A percentile compares a stretch with the other conserved stretches of the same genome.
These are phyloP conservation scores for Umbelopsis sp. DNA, from an alignment of 192 early-diverging fungal genomes.

Conservation along the genomic window DNA sequence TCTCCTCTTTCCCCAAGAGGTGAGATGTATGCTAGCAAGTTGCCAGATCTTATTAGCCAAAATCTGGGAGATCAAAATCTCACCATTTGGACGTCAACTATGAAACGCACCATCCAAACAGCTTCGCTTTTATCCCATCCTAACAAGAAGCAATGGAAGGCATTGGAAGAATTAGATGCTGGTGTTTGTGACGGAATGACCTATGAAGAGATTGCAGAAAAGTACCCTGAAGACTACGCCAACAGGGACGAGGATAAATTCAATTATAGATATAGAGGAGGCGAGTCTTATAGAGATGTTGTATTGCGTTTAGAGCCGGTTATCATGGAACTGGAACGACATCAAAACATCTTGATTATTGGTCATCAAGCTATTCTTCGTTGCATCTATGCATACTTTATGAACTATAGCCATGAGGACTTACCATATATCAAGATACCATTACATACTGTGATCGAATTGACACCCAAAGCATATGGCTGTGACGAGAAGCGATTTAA, in stretches of 20 bases:
- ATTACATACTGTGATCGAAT: constrained; percentile 92
- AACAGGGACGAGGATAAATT: constrained; percentile 96
- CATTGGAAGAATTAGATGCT: constrained; percentile 94
- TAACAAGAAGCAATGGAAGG: constrained; percentile 90
- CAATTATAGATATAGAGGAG: constrained; percentile 82
- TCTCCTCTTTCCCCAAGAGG: constrained; percentile 86
- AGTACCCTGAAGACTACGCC: constrained; percentile 91
- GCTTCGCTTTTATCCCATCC: constrained; percentile 77
- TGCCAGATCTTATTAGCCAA: constrained; percentile 80
- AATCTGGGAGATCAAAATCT: constrained; percentile 73
- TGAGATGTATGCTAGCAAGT: constrained; percentile 75
- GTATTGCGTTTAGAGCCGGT: constrained; percentile 95
- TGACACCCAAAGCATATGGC: constrained; percentile 93
- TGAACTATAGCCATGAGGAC: constrained; percentile 89
- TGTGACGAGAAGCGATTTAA: constrained; percentile 91
- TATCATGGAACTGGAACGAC: constrained; percentile 97
- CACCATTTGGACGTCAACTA: constrained; percentile 95
- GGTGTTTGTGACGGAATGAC: constrained; percentile 99
- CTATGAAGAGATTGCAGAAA: constrained; percentile 93
- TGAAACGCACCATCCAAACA: constrained; percentile 92
- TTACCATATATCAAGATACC: constrained; percentile 98
- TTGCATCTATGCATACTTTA: constrained; percentile 96
- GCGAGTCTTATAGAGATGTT: constrained; percentile 91
- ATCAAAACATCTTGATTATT: constrained; percentile 93
- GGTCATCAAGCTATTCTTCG: constrained; percentile 97